Base-by-base conservation (phyloP, 108 stramenopile species). In the Nannochloropsis oceanica region DNA sequence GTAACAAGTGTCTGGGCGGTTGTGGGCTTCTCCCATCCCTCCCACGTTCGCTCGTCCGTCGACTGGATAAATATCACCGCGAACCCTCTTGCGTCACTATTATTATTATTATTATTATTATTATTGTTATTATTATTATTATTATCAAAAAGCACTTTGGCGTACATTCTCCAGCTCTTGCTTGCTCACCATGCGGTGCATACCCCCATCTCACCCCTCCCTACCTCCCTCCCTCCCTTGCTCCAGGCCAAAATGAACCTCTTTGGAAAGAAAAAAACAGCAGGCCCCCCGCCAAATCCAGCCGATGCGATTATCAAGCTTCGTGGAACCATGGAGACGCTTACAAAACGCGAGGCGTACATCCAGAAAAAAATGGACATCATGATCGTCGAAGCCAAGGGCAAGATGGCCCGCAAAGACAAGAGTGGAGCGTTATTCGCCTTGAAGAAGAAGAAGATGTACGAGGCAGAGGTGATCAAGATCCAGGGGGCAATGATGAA, bases 361-460 rank as follows among this genome's bases (percentile, higher is more conserved):
- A 89, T 94, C 25, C 89, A 93, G 82, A 94, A 93, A 88, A 96
- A 97, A 86, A 93, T 97, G 25, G 94, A 96, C 25, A 34, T 80
- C 44, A 91, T 94, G 89, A 82, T 93, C 26, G 85, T 83, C 24
- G 96, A 96, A 87, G 98, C 98, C 80, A 96, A 96, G 93, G 94
- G 85, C 0, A 97, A 97, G 90, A 94, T 95, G 94, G 93, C 92
- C 25, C 95, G 94, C 85, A 95, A 95, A 81, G 97, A 99, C 87
- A 97, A 99, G 88, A 94, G 94, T 86, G 96, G 95, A 26, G 98
- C 98, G 22, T 88, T 97, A 13, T 97, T 95, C 88, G 93, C 95
- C 84, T 93, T 99, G 85, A 99, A 97, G 92, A 94, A 95, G 84
- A 97, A 97, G 93, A 99, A 97, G 86, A 90, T 97, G 80, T 97